Conservation (phyloP, 345 rosid genomes). For the Boechera stricta region DNA sequence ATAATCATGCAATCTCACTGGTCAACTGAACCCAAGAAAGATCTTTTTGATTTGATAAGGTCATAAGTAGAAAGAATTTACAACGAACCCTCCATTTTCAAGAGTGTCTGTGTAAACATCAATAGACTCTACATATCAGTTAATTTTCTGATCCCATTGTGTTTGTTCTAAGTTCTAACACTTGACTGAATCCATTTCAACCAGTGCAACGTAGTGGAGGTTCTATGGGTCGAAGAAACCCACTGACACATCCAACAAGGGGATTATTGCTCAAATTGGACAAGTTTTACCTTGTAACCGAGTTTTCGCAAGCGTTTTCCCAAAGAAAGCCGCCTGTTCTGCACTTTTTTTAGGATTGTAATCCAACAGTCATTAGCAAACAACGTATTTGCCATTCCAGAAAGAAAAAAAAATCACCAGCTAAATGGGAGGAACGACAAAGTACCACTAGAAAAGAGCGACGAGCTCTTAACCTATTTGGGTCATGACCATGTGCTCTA, state of each 20-base stretch:
- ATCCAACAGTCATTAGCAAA: slow-evolving; percentile 35
- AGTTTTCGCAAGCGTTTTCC: slow-evolving; percentile 48
- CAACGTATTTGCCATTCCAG: slow-evolving; percentile 25
- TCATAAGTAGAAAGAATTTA: slow-evolving; percentile 10
- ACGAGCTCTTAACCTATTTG: slow-evolving; percentile 30
- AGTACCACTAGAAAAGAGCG: slow-evolving; percentile 26
- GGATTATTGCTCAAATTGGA: slow-evolving; percentile 24
- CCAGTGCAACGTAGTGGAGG: slow-evolving; percentile 22
- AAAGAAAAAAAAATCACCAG: neutral
- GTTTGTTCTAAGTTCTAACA: slow-evolving; percentile 1
- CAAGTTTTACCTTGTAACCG: slow-evolving; percentile 50
- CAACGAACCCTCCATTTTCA: slow-evolving; percentile 25
- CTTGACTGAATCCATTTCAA: slow-evolving; percentile 26
- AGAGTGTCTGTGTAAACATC: neutral
- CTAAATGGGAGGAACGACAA: slow-evolving; percentile 23
- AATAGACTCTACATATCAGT: slow-evolving; percentile 23
- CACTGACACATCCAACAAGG: slow-evolving; percentile 38
- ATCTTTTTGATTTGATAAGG: neutral
- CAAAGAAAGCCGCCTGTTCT: slow-evolving; percentile 47
- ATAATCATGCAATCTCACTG: neutral
- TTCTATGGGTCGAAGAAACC: slow-evolving; percentile 44
- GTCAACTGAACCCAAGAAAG: slow-evolving; percentile 6
- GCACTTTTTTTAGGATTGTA: slow-evolving; percentile 37
- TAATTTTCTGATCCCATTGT: slow-evolving; percentile 10
- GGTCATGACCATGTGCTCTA: slow-evolving; percentile 16